A percentile compares a stretch with the other conserved stretches of the same genome.
Evolutionary conservation across 495 filamentous ascomycete species (phyloP).

Genomic region (Lasiosphaeria hispida): DNA sequence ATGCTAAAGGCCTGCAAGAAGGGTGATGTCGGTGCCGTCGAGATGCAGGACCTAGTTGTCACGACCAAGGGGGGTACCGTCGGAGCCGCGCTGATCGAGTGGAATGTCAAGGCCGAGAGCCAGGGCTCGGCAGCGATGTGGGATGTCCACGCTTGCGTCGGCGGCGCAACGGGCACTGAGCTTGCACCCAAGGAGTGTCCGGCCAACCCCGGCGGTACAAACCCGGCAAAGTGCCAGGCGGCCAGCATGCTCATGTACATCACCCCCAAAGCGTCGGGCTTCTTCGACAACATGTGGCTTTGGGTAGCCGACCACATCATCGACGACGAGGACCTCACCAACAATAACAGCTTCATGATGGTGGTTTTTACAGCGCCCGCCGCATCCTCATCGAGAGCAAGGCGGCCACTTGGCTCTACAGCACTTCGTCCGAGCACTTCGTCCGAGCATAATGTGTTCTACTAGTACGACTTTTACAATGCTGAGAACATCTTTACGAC

Average conservation of each 20-base stretch:
- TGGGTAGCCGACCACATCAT: slow-evolving; percentile 74
- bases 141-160: slow-evolving; percentile 22
- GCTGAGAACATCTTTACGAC: slow-evolving; percentile 14
- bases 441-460: too few species aligned
- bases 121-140: slow-evolving; percentile 18
- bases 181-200: slow-evolving; percentile 63
- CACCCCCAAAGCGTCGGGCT: slow-evolving; percentile 63
- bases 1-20: slow-evolving; percentile 69
- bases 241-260: slow-evolving; percentile 72
- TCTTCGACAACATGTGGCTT: slow-evolving; percentile 88
- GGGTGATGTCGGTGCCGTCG: slow-evolving; percentile 70
- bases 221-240: slow-evolving; percentile 46
- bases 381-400: slow-evolving; percentile 9
- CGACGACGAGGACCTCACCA: slow-evolving; percentile 4
- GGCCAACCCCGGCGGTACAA: slow-evolving; percentile 26
- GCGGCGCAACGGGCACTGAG: slow-evolving; percentile 54
- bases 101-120: slow-evolving; percentile 58
- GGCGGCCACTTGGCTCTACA: slow-evolving; percentile 10
- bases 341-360: slow-evolving; percentile 1
- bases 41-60: slow-evolving; percentile 78
- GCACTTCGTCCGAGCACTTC: slow-evolving; percentile 22
- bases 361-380: not conserved
- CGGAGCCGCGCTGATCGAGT: slow-evolving; percentile 81
- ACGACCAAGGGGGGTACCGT: slow-evolving; percentile 69
- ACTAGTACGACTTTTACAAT: slow-evolving; percentile 35